phyloP scores from a whole-genome alignment of 495 filamentous ascomycete species.

The Xylaria scruposa region DNA sequence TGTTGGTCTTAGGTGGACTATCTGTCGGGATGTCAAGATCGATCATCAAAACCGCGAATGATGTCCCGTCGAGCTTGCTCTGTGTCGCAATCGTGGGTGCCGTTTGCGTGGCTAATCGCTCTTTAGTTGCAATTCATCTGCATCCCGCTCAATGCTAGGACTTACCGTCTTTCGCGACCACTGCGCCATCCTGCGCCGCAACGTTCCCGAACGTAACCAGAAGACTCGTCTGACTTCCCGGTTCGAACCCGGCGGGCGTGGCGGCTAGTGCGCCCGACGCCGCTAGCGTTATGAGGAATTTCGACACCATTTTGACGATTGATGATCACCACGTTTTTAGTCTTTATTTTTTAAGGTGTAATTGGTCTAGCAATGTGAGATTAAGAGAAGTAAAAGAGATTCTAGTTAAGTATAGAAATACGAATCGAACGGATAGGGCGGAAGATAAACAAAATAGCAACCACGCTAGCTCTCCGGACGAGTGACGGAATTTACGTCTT shows the following conservation, averaged over 20 bases:
- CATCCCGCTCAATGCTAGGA: background rate
- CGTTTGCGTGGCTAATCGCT: conserved; percentile 31
- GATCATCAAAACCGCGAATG: conserved; percentile 48
- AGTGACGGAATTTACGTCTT: background rate
- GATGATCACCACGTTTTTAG: background rate
- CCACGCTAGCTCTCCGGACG: background rate
- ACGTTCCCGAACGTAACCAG: conserved; percentile 45
- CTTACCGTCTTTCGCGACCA: conserved; percentile 43
- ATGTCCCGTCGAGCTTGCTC: conserved; percentile 41
- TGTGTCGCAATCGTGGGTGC: conserved; percentile 42
- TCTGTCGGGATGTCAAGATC: conserved; percentile 53
- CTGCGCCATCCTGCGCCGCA: conserved; percentile 41
- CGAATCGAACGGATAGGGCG: background rate
- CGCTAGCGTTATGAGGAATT: conserved; percentile 37
- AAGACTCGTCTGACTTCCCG: conserved; percentile 40
- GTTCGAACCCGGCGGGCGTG: conserved; percentile 48
- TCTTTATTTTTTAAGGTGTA: conserved; percentile 14
- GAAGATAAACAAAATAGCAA: conserved; percentile 10
- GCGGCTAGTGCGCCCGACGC: conserved; percentile 40
- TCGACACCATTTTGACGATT: conserved; percentile 41
- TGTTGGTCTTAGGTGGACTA: conserved; percentile 44
- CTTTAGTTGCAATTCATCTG: conserved; percentile 9
- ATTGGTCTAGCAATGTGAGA: conserved; percentile 36
- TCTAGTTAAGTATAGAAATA: background rate
- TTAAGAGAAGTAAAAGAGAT: conserved; percentile 1